phyloP scores from a whole-genome alignment of 768 basidiomycete genomes.

The Boletus rufocinnamomeus region DNA sequence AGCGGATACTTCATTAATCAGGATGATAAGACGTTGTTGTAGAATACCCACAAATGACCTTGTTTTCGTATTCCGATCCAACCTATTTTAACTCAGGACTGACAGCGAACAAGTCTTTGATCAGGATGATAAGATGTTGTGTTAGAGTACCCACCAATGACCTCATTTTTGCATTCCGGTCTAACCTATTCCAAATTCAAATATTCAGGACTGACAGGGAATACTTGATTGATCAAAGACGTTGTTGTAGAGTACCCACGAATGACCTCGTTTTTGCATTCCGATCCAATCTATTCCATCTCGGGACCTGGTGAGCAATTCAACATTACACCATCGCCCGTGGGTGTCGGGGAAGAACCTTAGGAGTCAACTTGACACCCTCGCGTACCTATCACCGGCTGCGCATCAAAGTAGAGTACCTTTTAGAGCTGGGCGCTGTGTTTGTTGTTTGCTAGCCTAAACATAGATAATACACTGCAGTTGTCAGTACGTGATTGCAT shows the following conservation, averaged over 20 bases:
- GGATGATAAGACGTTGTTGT: no score
- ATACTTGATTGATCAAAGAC: neutral
- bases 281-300: neutral
- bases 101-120: no score
- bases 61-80: neutral
- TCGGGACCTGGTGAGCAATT: neutral
- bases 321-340: no score
- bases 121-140: no score
- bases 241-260: neutral
- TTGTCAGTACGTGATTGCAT: neutral
- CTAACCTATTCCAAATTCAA: neutral
- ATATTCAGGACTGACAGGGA: neutral
- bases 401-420: no score
- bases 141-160: neutral
- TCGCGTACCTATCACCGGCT: neutral
- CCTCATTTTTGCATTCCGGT: neutral
- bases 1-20: neutral
- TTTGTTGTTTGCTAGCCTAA: neutral
- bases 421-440: neutral
- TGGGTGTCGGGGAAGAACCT: no score
- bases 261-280: neutral
- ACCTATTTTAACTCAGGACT: no score
- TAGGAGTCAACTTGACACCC: no score
- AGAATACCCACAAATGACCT: neutral
- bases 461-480: neutral